Percentiles rank a stretch among this genome's conserved stretches.
Evolutionary conservation across 495 filamentous ascomycete species (phyloP).

Genomic region (Astrothelium macrocarpum): DNA sequence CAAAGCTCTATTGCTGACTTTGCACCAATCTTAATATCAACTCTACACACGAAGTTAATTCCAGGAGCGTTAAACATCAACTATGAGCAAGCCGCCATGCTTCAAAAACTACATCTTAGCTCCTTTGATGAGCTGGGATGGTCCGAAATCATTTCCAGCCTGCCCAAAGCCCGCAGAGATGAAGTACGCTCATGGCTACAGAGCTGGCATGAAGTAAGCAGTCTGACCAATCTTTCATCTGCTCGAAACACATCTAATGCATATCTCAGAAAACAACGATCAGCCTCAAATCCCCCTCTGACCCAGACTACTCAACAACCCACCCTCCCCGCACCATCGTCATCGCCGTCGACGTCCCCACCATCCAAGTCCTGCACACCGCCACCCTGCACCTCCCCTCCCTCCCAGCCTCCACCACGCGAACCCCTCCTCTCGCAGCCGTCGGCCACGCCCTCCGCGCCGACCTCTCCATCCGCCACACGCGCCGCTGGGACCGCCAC

Average conservation of each 20-base stretch:
- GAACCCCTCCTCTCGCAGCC: slow-evolving; percentile 39
- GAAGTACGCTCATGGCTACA: slow-evolving; percentile 25
- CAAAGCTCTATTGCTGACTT: slow-evolving; percentile 38
- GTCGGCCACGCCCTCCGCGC: slow-evolving; percentile 63
- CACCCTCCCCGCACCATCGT: slow-evolving; percentile 38
- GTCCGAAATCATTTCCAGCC: slow-evolving; percentile 21
- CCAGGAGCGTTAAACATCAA: slow-evolving; percentile 8
- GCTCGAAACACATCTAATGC: not conserved
- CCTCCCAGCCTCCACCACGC: slow-evolving; percentile 22
- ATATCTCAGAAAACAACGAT: slow-evolving; percentile 8
- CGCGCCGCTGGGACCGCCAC: slow-evolving; percentile 61
- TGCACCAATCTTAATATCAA: slow-evolving; percentile 38
- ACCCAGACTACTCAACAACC: slow-evolving; percentile 8
- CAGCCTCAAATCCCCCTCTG: not conserved
- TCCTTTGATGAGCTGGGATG: slow-evolving; percentile 29
- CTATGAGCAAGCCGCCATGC: slow-evolving; percentile 22
- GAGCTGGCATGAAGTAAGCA: slow-evolving; percentile 29
- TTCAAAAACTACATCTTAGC: slow-evolving; percentile 19
- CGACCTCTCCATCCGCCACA: slow-evolving; percentile 63
- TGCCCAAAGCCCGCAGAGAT: slow-evolving; percentile 19
- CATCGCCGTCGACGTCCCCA: slow-evolving; percentile 78
- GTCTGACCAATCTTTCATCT: not conserved
- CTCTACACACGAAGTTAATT: slow-evolving; percentile 18
- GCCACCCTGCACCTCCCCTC: slow-evolving; percentile 55
- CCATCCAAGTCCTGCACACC: slow-evolving; percentile 74